phyloP scores from a whole-genome alignment of 2,329 filamentous ascomycete genomes.

The Penicillium sp. region DNA sequence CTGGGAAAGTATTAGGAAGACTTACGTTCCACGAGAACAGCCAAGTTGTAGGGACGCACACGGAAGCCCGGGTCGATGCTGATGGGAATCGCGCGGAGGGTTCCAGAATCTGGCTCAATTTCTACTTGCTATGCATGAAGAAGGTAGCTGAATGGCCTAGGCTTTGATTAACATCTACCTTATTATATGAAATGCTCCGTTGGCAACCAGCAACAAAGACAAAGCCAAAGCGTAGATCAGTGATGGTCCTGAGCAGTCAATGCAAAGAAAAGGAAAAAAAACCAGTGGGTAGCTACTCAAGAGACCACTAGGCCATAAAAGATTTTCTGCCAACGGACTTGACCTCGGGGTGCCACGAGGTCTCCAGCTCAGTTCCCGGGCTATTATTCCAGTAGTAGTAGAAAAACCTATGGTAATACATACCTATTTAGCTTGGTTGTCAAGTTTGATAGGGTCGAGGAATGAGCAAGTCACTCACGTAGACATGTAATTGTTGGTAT shows the following conservation, averaged over 20 bases:
- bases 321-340: not conserved
- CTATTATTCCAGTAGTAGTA: not conserved
- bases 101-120: not conserved
- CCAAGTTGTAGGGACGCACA: slow-evolving; percentile 26
- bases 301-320: not conserved
- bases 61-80: not conserved
- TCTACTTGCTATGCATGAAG: too few species aligned
- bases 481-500: not conserved
- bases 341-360: not conserved
- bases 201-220: too few species aligned
- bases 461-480: not conserved
- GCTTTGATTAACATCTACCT: too few species aligned
- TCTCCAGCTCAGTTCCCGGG: not conserved
- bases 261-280: not conserved
- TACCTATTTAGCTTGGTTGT: too few species aligned
- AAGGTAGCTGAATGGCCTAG: too few species aligned
- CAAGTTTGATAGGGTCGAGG: too few species aligned
- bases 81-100: not conserved
- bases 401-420: too few species aligned
- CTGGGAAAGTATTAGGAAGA: slow-evolving; percentile 2
- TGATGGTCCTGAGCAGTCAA: not conserved
- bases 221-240: too few species aligned
- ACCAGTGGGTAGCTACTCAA: not conserved
- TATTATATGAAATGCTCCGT: too few species aligned
- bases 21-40: slow-evolving; percentile 43